phyloP scores from a whole-genome alignment of 345 rosid species.

The Camelina laxa region DNA sequence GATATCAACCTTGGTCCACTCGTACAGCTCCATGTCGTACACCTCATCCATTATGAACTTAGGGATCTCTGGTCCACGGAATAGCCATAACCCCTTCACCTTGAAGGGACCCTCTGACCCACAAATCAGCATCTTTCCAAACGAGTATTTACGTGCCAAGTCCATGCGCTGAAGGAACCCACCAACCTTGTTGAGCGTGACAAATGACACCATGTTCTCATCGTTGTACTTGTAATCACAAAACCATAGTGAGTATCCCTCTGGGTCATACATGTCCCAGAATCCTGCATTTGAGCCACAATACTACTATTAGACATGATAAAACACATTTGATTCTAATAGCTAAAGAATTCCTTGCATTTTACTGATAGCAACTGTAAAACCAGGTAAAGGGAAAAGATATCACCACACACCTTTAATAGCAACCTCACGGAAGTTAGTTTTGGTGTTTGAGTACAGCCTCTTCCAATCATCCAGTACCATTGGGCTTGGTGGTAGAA shows the following conservation, averaged over 20 bases:
- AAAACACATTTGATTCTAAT: not conserved
- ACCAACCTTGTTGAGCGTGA: conserved; percentile 89
- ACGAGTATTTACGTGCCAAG: conserved; percentile 89
- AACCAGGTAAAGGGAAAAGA: not conserved
- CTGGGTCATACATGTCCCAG: conserved; percentile 99
- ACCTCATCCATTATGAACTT: conserved; percentile 87
- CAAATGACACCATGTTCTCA: conserved; percentile 88
- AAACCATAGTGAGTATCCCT: conserved; percentile 98
- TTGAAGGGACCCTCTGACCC: conserved; percentile 84
- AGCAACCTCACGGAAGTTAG: conserved; percentile 96
- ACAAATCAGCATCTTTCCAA: conserved; percentile 94
- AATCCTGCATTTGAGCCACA: conserved; percentile 61
- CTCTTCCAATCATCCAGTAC: conserved; percentile 97
- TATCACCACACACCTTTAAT: conserved; percentile 64
- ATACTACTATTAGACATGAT: not conserved
- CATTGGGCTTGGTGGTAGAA: conserved; percentile 93
- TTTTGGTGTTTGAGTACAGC: conserved; percentile 94
- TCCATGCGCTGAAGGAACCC: conserved; percentile 99
- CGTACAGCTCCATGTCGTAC: conserved; percentile 96
- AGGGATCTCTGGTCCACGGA: conserved; percentile 92
- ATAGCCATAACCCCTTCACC: conserved; percentile 95
- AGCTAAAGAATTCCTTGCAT: not conserved
- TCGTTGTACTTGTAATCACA: conserved; percentile 98
- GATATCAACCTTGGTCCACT: conserved; percentile 89
- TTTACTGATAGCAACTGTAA: not conserved